phyloP scores from a whole-genome alignment of 768 basidiomycete species.

The Tephrocybe sp. region DNA sequence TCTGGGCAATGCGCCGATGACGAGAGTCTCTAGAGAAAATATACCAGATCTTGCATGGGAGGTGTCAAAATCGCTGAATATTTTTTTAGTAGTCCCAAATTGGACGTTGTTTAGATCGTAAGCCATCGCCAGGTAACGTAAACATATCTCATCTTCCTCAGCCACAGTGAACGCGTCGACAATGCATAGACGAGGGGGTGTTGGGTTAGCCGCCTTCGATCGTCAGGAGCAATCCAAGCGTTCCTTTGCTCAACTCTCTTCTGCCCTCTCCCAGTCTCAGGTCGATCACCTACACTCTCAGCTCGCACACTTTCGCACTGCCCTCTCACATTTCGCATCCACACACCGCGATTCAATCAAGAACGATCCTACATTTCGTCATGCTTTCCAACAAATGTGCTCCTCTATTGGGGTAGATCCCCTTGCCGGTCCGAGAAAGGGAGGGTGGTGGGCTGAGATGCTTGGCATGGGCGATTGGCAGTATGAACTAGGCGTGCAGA shows the following conservation, averaged over 20 bases:
- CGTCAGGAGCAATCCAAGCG: conserved; percentile 80
- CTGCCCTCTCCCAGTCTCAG: conserved; percentile 73
- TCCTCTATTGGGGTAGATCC: conserved; percentile 94
- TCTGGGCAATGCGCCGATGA: too few species aligned
- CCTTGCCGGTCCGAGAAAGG: conserved; percentile 79
- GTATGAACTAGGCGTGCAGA: conserved; percentile 93
- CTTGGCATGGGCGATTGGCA: conserved; percentile 93
- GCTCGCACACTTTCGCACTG: conserved; percentile 79
- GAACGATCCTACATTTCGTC: conserved; percentile 82
- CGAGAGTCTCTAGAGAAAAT: too few species aligned
- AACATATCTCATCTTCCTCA: not conserved
- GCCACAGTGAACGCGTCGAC: not conserved
- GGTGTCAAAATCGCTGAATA: too few species aligned
- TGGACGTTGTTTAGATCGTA: too few species aligned
- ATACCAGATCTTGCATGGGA: too few species aligned
- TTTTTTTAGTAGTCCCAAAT: too few species aligned
- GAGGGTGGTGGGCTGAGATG: conserved; percentile 92
- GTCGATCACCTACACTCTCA: conserved; percentile 79
- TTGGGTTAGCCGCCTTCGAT: conserved; percentile 87
- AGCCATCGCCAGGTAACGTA: too few species aligned
- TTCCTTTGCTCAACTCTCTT: conserved; percentile 82
- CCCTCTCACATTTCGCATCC: conserved; percentile 77
- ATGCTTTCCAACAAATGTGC: conserved; percentile 96
- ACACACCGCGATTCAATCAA: conserved; percentile 85
- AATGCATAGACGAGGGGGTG: conserved; percentile 79